These are phyloP conservation scores for Paracamarosporium sp. DNA, from an alignment of 2,329 filamentous ascomycete species.

Conservation along the genomic window DNA sequence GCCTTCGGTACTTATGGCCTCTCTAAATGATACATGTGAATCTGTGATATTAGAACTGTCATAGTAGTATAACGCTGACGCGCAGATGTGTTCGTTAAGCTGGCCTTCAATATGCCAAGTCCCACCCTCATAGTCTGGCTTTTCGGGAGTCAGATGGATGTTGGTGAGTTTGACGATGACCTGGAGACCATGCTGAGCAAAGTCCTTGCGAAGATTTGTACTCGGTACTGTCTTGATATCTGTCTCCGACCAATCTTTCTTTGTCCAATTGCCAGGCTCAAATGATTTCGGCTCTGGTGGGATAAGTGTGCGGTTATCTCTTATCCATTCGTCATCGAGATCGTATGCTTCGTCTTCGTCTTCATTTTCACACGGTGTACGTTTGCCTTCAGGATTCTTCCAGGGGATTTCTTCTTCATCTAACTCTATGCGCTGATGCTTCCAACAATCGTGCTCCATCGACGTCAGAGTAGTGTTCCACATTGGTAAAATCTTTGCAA, in stretches of 20 bases:
- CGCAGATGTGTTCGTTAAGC: constrained; percentile 1
- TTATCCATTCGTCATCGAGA: background rate
- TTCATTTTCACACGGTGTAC: background rate
- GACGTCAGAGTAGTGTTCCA: constrained; percentile 19
- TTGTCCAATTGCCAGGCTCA: background rate
- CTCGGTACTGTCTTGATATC: too few species aligned
- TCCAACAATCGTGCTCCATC: constrained; percentile 17
- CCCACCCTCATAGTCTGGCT: constrained; percentile 60
- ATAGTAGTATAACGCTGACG: constrained; percentile 2
- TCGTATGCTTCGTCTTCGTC: background rate
- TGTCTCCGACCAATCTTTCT: too few species aligned
- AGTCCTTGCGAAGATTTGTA: background rate
- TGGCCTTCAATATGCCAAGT: constrained; percentile 57
- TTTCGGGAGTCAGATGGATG: constrained; percentile 64
- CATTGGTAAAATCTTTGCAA: constrained; percentile 25
- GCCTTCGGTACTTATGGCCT: background rate
- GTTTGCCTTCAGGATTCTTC: background rate
- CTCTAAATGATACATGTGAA: constrained; percentile 47
- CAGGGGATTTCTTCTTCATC: background rate
- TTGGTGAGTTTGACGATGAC: constrained; percentile 68
- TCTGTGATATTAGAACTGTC: background rate
- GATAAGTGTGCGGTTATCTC: background rate
- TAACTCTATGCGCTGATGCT: background rate
- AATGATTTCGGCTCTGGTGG: background rate
- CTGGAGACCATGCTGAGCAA: constrained; percentile 53